These are phyloP conservation scores for Barnettozyma californica DNA, from an alignment of 805 yeast species.

Conservation along the genomic window DNA sequence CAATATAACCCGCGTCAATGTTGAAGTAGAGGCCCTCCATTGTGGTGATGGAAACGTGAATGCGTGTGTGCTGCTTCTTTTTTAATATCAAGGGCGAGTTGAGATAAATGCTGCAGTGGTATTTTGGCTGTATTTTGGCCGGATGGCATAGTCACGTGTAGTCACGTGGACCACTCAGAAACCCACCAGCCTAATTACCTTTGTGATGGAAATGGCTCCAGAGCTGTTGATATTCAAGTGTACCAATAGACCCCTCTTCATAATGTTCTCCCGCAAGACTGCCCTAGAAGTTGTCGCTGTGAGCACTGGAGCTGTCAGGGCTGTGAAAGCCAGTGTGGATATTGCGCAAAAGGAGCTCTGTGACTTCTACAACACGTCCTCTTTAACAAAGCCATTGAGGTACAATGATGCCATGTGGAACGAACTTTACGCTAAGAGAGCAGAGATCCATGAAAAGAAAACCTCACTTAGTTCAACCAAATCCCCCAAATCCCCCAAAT, in stretches of 20 bases:
- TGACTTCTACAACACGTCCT: constrained; percentile 19
- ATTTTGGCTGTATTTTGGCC: not conserved
- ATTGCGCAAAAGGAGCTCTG: constrained; percentile 11
- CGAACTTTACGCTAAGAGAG: constrained; percentile 5
- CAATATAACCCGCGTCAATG: constrained; percentile 82
- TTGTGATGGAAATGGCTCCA: not conserved
- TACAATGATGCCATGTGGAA: constrained; percentile 22
- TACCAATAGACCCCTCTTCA: no score
- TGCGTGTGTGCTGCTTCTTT: not conserved
- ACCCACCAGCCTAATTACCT: no score
- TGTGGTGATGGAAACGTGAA: not conserved
- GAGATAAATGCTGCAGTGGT: not conserved
- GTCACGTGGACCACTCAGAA: not conserved
- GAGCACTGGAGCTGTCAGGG: constrained; percentile 14
- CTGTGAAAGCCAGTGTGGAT: constrained; percentile 10
- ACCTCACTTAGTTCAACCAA: constrained; percentile 2
- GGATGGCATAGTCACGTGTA: not conserved
- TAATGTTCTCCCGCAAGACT: constrained; percentile 18
- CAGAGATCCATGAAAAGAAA: not conserved
- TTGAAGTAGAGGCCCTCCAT: constrained; percentile 97
- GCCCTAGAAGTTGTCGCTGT: constrained; percentile 17
- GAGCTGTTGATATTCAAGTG: no score
- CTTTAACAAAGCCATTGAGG: constrained; percentile 19
- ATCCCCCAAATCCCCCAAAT: not conserved
- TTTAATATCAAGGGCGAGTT: not conserved